Base-by-base conservation (phyloP, 1,139 yeast species). In the Taphrina communis region DNA sequence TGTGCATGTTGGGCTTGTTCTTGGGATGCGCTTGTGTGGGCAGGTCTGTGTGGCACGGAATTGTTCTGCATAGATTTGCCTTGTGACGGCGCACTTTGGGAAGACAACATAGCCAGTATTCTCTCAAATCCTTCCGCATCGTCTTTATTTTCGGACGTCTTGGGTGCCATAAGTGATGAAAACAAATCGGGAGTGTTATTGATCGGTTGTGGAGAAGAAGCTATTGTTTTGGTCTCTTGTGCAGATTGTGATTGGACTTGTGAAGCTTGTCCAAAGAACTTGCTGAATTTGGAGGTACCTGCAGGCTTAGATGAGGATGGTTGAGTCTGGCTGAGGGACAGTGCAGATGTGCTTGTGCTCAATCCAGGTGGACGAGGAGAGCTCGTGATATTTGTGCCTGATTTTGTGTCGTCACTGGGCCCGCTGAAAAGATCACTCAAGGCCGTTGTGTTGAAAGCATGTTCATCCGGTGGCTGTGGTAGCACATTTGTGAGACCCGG, bases 101-200 rank as follows among this genome's bases (percentile, higher is more conserved):
- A 55, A 6, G 67, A 63, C 21, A 63, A 55, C 67, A 63, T 63
- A 8, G 67, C 67, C n/a, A 63, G 55, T 46, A 63, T 63, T n/a
- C 67, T 56, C 21, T 63, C 67, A 21, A 63, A 46, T 7, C 67
- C 67, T 21, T 63, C 67, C 19, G 55, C 67, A 55, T 63, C 67
- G 35, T 63, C 67, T 36, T 63, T 63, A 46, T 55, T 55, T 25
- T 42, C 39, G 21, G 44, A 19, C 12, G 60, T n/a, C 50, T 56
- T 56, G 2, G 60, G 42, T 11, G 36, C 50, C 35, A 17, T 41
- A 12, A 56, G 46, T 11, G 42, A 21, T 6, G 53, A 36, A 14
- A 41, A 39, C 25, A 56, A 8, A 12, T 56, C 48, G 17, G 48
- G 31, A 5, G 14, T 36, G 42, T 21, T 41, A 4, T 38, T 53